phyloP scores from a whole-genome alignment of 2,329 filamentous ascomycete genomes.

The Xylariales sp. region DNA sequence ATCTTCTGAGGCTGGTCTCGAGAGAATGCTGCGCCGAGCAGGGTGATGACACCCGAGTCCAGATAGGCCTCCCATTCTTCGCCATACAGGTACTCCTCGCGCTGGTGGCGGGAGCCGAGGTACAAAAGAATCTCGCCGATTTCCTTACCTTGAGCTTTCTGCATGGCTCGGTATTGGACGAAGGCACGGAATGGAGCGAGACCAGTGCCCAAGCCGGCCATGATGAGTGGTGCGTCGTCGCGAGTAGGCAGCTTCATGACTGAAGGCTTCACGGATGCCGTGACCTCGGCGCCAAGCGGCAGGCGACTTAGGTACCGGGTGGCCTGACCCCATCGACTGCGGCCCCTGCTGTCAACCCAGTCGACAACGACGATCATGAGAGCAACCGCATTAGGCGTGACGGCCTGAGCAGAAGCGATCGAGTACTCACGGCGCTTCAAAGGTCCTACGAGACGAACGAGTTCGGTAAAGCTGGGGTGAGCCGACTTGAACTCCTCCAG shows the following conservation, averaged over 20 bases:
- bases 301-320: slow-evolving; percentile 83
- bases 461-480: slow-evolving; percentile 81
- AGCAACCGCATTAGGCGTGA: slow-evolving; percentile 82
- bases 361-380: slow-evolving; percentile 96
- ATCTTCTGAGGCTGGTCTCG: slow-evolving; percentile 98
- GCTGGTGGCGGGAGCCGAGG: slow-evolving; percentile 94
- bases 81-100: slow-evolving; percentile 97
- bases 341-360: slow-evolving; percentile 86
- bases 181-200: slow-evolving; percentile 99
- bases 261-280: slow-evolving; percentile 92
- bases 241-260: slow-evolving; percentile 96
- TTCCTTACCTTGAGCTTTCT: slow-evolving; percentile 94
- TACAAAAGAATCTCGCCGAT: slow-evolving; percentile 92
- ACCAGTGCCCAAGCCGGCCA: slow-evolving; percentile 97
- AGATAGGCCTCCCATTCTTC: slow-evolving; percentile 99
- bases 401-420: slow-evolving; percentile 96
- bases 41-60: slow-evolving; percentile 89
- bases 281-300: slow-evolving; percentile 70
- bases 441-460: slow-evolving; percentile 79
- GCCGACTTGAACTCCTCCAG: slow-evolving; percentile 87
- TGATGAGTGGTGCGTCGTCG: slow-evolving; percentile 90
- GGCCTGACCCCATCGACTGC: slow-evolving; percentile 87
- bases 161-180: slow-evolving; percentile 95
- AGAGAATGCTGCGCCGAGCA: slow-evolving; percentile 90
- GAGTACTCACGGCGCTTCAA: slow-evolving; percentile 98